A percentile compares a stretch with the other conserved stretches of the same genome.
Conservation (phyloP, 495 filamentous ascomycete genomes). For the Neurospora tetrasperma region DNA sequence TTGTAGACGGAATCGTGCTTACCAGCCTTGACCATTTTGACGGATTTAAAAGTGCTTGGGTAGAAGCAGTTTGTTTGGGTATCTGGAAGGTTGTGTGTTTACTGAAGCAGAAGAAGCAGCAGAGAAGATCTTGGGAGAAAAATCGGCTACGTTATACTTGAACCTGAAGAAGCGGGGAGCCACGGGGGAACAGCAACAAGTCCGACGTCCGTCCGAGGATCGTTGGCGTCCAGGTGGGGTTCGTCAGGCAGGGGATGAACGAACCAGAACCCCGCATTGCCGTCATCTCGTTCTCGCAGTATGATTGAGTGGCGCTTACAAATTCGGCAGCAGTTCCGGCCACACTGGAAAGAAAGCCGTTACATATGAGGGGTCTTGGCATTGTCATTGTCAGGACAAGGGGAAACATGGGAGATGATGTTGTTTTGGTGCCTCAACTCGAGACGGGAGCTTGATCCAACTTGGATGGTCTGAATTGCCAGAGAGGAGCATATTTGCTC, state of each 20-base stretch:
- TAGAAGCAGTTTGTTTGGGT: background rate
- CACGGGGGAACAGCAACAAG: background rate
- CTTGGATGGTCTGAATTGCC: background rate
- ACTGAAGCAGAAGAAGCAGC: background rate
- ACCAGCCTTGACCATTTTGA: slow-evolving; percentile 94
- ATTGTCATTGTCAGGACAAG: background rate
- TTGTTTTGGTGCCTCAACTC: background rate
- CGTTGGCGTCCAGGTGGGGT: slow-evolving; percentile 14
- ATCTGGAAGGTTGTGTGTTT: slow-evolving; percentile 1
- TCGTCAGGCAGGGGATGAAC: background rate
- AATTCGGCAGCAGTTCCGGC: background rate
- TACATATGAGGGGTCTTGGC: background rate
- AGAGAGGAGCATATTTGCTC: background rate
- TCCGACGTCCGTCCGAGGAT: slow-evolving; percentile 15
- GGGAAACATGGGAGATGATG: background rate
- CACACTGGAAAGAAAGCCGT: background rate
- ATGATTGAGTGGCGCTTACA: background rate
- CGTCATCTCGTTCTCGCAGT: slow-evolving; percentile 5
- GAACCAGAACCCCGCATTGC: slow-evolving; percentile 14
- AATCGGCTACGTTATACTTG: background rate
- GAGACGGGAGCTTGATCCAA: background rate
- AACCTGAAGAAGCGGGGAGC: background rate
- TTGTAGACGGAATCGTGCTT: slow-evolving; percentile 33
- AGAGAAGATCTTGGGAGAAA: slow-evolving; percentile 6
- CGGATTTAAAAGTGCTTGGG: slow-evolving; percentile 16